Base-by-base conservation (phyloP, 2,329 filamentous ascomycete species). In the Lecanicillium sp. region DNA sequence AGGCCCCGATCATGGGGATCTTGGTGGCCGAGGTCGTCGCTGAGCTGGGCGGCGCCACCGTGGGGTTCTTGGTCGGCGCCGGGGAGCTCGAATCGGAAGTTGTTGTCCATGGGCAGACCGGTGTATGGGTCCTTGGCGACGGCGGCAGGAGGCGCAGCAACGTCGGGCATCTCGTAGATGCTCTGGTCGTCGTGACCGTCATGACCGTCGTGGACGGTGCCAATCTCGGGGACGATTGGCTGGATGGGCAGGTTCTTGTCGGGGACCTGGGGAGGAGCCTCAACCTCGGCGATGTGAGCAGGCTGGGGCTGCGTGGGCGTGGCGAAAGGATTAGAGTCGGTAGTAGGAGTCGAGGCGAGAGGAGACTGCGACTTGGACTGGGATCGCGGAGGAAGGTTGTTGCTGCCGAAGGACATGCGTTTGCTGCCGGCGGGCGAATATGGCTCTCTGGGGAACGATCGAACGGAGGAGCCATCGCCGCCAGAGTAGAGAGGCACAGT, bases 391-490 rank as follows among this genome's bases (percentile, higher is more conserved):
- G 61, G 63, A 5, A 62, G 59, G 53, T 54, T 56, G 61, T 59
- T 61, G 9, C 58, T 62, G 49, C 52, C 55, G 47, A 52, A 54
- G 8, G 63, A 68, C 42, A 54, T 55, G 30, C 57, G 61, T 50
- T 66, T 70, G 53, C 60, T 66, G 55, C 58, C 68, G 3, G 67
- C 69, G 0, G 76, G 75, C 3, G 72, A 69, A n/a, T 62, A 44
- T 5, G 35, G 59, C 30, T 73, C 69, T 51, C 65, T 62, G 24
- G 60, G 60, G 56, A 73, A 69, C 6, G 80, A 82, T 43, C 74
- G 71, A 52, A 82, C 61, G 10, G 80, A 84, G 14, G 66, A 73
- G 44, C 67, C 69, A 50, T 84, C 81, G 55, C 74, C 79, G 43
- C 65, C 66, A 50, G 79, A 68, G 60, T 86, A 84, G 27, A 73